Percentiles rank a stretch among this genome's conserved stretches.
Conservation (phyloP, 768 basidiomycete species). For the Guyanaporus albipodus region DNA sequence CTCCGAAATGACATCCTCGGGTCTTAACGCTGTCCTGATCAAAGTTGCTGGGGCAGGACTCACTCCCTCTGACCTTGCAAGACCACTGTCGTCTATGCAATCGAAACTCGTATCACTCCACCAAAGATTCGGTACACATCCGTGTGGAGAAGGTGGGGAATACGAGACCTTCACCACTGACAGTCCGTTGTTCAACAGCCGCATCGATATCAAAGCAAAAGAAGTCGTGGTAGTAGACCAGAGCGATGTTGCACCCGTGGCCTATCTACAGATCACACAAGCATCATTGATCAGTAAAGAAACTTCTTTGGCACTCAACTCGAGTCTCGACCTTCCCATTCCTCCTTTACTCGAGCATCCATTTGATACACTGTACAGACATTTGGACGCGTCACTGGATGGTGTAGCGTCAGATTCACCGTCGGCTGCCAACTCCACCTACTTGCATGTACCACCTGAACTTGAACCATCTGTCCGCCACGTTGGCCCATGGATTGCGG, state of each 20-base stretch:
- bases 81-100: conserved; percentile 69
- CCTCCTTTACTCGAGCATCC: conserved; percentile 40
- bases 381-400: conserved; percentile 12
- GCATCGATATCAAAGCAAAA: conserved; percentile 62
- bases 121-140: conserved; percentile 78
- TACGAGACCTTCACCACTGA: conserved; percentile 94
- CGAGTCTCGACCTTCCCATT: conserved; percentile 37
- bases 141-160: conserved; percentile 98
- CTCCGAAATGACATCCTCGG: conserved; percentile 76
- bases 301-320: not conserved
- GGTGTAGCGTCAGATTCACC: not conserved
- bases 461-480: conserved; percentile 20
- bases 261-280: conserved; percentile 76
- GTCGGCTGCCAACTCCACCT: not conserved
- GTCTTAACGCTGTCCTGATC: conserved; percentile 81
- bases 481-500: conserved; percentile 63
- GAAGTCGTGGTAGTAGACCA: conserved; percentile 77
- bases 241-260: conserved; percentile 84
- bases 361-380: conserved; percentile 14
- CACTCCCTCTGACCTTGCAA: conserved; percentile 71
- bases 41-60: conserved; percentile 96
- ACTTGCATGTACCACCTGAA: not conserved
- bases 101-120: conserved; percentile 71
- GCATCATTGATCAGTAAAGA: conserved; percentile 62
- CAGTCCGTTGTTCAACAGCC: conserved; percentile 80